Evolutionary conservation across 768 basidiomycete species (phyloP).

Genomic region (Podaxis rugospora): DNA sequence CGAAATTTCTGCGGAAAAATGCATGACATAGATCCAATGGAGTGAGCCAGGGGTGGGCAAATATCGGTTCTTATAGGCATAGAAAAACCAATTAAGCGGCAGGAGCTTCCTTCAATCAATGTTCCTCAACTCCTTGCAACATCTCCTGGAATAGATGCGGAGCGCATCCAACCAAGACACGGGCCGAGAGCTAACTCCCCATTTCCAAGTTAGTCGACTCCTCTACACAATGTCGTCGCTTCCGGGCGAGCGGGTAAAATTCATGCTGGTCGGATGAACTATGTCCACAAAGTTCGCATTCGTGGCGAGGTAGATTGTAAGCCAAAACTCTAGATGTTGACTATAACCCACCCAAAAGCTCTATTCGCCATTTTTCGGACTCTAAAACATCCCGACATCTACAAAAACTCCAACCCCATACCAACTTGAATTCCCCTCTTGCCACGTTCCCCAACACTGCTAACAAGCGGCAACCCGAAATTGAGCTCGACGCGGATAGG

Average conservation of each 20-base stretch:
- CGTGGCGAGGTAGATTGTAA: not conserved
- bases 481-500: constrained; percentile 86
- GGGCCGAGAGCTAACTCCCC: too few relatives aligned
- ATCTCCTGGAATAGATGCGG: not conserved
- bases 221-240: too few relatives aligned
- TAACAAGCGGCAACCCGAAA: constrained; percentile 77
- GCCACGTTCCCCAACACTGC: constrained; percentile 59
- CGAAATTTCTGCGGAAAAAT: not conserved
- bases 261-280: not conserved
- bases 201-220: too few relatives aligned
- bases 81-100: too few relatives aligned
- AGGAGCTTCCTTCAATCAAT: too few relatives aligned
- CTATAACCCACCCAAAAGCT: constrained; percentile 1
- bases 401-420: constrained; percentile 76
- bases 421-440: constrained; percentile 78
- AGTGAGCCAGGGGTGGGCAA: not conserved
- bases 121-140: not conserved
- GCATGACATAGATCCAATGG: not conserved
- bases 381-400: constrained; percentile 5
- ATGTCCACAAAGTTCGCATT: not conserved
- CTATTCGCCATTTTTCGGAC: not conserved
- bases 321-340: not conserved
- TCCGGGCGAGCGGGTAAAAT: not conserved
- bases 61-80: too few relatives aligned
- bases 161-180: too few relatives aligned